Evolutionary conservation across 2,329 filamentous ascomycete species (phyloP), one percentile per base, ranked within the genome.

Genomic region (Cercospora sp.): DNA sequence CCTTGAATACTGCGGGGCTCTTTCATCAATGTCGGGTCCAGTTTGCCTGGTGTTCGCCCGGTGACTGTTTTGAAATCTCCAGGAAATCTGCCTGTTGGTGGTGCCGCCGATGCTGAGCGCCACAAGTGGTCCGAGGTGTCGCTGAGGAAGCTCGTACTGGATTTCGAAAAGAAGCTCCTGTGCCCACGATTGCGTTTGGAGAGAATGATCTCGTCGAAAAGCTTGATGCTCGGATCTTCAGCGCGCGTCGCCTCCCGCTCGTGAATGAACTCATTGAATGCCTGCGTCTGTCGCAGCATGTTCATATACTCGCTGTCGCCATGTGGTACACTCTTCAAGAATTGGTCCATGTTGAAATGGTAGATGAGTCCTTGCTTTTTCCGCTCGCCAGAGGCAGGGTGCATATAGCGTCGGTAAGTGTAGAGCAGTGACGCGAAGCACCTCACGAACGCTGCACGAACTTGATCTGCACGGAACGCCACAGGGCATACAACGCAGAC

Each of bases 1-100:
- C 94, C 94, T 78, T 96, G 93, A 45, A 97, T 94, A 70, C 92
- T 89, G 67, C 94, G 87, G 31, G 94, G 94, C 80, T 97, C 94
- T 78, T 93, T 92, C 93, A 98, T 97, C 58, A 97, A 83, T 13
- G 89, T 87, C 3, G 90, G 87, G 75, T 99, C 95, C 9, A 99
- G 85, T 76, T 92, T 94, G 7, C 92, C 89, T 5, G 95, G 95
- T 42, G 92, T 89, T 72, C 88, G 82, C 12, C 75, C 87, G 88
- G 64, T 88, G 9, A 69, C 67, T 3, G 67, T 63, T 83, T 90
- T 89, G 87, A 67, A 87, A 87, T 89, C 87, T 7, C 83, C 83
- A 20, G 86, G 83, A 69, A 84, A 84, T 61, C 82, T 82, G 30
- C 84, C 81, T 28, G 81, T 84, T 18, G 86, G 86, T 33, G 86